Evolutionary conservation across 768 basidiomycete species (phyloP).

Genomic region (Fibroporia radiculosa): DNA sequence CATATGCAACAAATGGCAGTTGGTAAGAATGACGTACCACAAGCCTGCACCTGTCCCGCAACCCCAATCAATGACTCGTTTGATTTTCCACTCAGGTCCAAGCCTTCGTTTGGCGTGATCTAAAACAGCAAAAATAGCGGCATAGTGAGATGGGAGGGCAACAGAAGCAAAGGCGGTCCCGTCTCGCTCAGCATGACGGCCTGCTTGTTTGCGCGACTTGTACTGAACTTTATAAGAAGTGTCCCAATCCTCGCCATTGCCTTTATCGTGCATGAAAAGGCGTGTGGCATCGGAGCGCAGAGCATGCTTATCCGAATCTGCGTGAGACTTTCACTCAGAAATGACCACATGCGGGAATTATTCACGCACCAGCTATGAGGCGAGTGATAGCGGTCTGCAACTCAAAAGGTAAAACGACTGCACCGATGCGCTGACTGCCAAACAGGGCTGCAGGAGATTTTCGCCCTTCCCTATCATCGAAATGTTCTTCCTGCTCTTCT

Average conservation of each 20-base stretch:
- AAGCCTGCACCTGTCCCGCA: conserved; percentile 75
- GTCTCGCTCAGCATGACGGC: conserved; percentile 57
- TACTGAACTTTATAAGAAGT: conserved; percentile 49
- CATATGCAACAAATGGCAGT: not conserved
- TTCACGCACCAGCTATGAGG: conserved; percentile 55
- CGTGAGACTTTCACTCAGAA: not conserved
- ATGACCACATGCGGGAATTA: not conserved
- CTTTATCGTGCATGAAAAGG: conserved; percentile 43
- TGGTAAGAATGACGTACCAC: conserved; percentile 42
- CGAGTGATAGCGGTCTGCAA: conserved; percentile 56
- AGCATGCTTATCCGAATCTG: conserved; percentile 56
- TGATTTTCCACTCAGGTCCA: conserved; percentile 50
- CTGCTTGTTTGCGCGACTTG: conserved; percentile 49
- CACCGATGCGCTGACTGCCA: conserved; percentile 66
- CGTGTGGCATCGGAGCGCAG: conserved; percentile 68
- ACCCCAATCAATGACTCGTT: conserved; percentile 77
- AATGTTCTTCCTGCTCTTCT: conserved; percentile 26
- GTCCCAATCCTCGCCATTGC: conserved; percentile 39
- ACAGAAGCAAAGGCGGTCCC: conserved; percentile 82
- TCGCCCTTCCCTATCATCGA: conserved; percentile 33
- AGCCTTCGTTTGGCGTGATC: conserved; percentile 57
- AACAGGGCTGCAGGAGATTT: conserved; percentile 80
- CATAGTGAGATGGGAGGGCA: conserved; percentile 81
- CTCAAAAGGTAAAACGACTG: conserved; percentile 66
- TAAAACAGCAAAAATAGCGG: conserved; percentile 71